A percentile compares a stretch with the other conserved stretches of the same genome.
These are phyloP conservation scores for Esteya vermicola DNA, from an alignment of 2,329 filamentous ascomycete genomes.

Conservation along the genomic window DNA sequence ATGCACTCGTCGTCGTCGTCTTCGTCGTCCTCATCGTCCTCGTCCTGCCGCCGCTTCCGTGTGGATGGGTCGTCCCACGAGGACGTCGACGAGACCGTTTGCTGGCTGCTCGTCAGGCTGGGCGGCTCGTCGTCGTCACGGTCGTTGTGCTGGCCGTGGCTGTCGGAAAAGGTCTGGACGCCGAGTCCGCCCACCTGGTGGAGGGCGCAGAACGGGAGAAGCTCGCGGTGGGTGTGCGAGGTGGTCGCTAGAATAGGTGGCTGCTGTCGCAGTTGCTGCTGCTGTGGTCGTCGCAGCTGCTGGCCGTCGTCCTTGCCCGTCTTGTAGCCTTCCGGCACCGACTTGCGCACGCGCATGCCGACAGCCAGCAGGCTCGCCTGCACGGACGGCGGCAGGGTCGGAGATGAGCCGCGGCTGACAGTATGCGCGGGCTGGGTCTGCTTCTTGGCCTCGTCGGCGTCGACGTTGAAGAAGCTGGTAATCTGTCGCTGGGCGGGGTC, in stretches of 20 bases:
- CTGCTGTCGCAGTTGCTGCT: not conserved
- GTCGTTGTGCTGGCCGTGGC: slow-evolving; percentile 9
- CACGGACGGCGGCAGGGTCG: slow-evolving; percentile 46
- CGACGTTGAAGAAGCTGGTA: slow-evolving; percentile 43
- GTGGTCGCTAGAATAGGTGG: not conserved
- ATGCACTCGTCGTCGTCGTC: slow-evolving; percentile 26
- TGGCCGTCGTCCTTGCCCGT: slow-evolving; percentile 41
- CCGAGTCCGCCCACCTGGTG: slow-evolving; percentile 59
- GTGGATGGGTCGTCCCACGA: slow-evolving; percentile 7
- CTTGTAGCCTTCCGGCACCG: slow-evolving; percentile 88
- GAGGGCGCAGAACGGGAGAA: slow-evolving; percentile 70
- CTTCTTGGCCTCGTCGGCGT: slow-evolving; percentile 10
- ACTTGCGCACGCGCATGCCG: slow-evolving; percentile 89
- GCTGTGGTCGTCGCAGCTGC: not conserved
- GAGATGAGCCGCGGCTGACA: slow-evolving; percentile 21
- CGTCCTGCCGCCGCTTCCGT: not conserved
- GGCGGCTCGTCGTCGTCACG: slow-evolving; percentile 18
- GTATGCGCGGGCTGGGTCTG: slow-evolving; percentile 17
- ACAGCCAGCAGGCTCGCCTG: slow-evolving; percentile 80
- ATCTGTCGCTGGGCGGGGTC: slow-evolving; percentile 48
- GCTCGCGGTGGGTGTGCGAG: slow-evolving; percentile 31
- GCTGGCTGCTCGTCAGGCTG: slow-evolving; percentile 39
- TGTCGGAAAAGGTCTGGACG: slow-evolving; percentile 31
- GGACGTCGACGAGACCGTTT: slow-evolving; percentile 27
- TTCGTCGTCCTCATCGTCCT: not conserved